A percentile compares a stretch with the other conserved stretches of the same genome.
phyloP scores from a whole-genome alignment of 164 flowering plant species.

The Sextonia rubra region DNA sequence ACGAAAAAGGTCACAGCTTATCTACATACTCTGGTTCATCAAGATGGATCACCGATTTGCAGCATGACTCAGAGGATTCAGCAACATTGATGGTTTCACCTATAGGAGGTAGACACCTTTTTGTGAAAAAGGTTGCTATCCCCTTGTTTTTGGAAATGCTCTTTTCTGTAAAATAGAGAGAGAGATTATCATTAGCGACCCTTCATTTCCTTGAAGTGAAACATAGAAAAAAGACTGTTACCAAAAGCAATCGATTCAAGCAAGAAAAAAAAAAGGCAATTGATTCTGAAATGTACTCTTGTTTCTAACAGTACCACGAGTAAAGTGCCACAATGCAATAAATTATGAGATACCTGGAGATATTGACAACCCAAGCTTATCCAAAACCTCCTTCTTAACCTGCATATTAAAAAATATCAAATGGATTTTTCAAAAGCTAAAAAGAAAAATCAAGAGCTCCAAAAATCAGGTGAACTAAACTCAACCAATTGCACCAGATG shows the following conservation, averaged over 20 bases:
- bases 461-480: too few relatives aligned
- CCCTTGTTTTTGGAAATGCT: constrained; percentile 28
- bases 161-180: constrained; percentile 30
- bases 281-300: too few relatives aligned
- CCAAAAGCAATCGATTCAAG: too few relatives aligned
- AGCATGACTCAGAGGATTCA: constrained; percentile 20
- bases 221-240: too few relatives aligned
- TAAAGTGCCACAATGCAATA: too few relatives aligned
- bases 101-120: constrained; percentile 75
- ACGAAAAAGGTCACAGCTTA: too few relatives aligned
- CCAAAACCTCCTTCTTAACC: constrained; percentile 78
- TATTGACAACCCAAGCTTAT: constrained; percentile 49
- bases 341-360: constrained; percentile 56
- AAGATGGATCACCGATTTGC: neutral
- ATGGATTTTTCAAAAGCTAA: neutral
- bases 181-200: too few relatives aligned
- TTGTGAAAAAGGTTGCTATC: constrained; percentile 71
- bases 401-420: constrained; percentile 20
- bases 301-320: too few relatives aligned
- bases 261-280: too few relatives aligned
- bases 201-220: too few relatives aligned
- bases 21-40: too few relatives aligned
- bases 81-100: constrained; percentile 23
- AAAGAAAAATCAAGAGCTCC: too few relatives aligned
- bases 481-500: neutral